These are phyloP conservation scores for Chaetomium cochliodes DNA, from an alignment of 495 filamentous ascomycete genomes.

Conservation along the genomic window DNA sequence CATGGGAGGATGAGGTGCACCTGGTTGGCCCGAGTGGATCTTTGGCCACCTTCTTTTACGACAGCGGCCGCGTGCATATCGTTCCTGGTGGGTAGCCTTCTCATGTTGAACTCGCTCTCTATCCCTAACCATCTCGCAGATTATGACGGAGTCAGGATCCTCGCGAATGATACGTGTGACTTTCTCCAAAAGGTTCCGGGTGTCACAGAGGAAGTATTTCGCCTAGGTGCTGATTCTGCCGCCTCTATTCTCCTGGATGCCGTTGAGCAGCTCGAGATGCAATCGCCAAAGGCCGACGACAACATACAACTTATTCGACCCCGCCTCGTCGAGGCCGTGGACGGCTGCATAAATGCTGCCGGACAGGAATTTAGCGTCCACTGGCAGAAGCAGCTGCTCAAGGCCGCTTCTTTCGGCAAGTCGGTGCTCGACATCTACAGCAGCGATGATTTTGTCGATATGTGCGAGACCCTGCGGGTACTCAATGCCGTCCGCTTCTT, in stretches of 20 bases:
- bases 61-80: constrained; percentile 78
- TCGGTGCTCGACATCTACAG: constrained; percentile 95
- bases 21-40: constrained; percentile 82
- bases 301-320: constrained; percentile 90
- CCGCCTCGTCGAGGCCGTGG: constrained; percentile 85
- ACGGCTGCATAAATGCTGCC: constrained; percentile 85
- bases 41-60: constrained; percentile 82
- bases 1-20: constrained; percentile 98
- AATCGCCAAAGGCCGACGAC: constrained; percentile 95
- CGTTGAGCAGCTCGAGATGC: constrained; percentile 83
- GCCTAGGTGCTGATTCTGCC: constrained; percentile 73
- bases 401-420: constrained; percentile 95
- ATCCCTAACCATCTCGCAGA: constrained; percentile 53
- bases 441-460: constrained; percentile 97
- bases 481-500: constrained; percentile 89
- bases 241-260: constrained; percentile 91
- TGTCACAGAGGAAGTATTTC: constrained; percentile 84
- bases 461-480: constrained; percentile 91
- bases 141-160: constrained; percentile 80
- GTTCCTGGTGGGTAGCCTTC: constrained; percentile 62
- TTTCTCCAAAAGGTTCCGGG: constrained; percentile 92
- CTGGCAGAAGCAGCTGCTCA: constrained; percentile 93
- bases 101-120: constrained; percentile 53
- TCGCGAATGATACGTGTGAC: constrained; percentile 91
- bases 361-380: constrained; percentile 85